Conservation (phyloP, 176 grass and related monocot genomes). For the Leersia perrieri region DNA sequence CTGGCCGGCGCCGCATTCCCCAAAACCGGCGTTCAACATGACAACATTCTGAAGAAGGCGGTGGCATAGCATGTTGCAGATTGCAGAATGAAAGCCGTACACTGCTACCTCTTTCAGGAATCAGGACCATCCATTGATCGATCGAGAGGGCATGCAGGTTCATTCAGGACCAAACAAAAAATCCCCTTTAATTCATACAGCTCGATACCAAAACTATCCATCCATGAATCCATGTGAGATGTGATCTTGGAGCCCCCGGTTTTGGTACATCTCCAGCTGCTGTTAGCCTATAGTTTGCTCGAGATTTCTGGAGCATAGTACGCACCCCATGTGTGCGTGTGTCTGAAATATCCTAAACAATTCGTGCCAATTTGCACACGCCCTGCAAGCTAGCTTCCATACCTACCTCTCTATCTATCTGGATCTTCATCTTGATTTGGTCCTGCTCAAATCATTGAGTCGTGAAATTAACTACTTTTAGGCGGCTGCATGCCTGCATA, state of each 20-base stretch:
- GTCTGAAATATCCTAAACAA: neutral
- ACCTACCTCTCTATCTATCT: no score
- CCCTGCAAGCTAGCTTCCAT: neutral
- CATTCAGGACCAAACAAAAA: neutral
- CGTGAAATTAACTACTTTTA: neutral
- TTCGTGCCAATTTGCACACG: neutral
- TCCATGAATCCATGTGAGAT: slow-evolving; percentile 7
- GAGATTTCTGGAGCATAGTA: neutral
- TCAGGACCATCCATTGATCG: neutral
- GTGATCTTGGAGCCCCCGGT: slow-evolving; percentile 7
- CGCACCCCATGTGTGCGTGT: slow-evolving; percentile 3
- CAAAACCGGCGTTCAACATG: neutral
- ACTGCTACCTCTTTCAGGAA: neutral
- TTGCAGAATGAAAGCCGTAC: neutral
- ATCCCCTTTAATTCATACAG: neutral
- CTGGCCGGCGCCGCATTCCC: neutral
- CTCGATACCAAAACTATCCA: neutral
- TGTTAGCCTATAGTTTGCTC: neutral
- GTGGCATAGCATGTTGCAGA: neutral
- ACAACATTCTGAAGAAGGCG: neutral
- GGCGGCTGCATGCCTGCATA: no score
- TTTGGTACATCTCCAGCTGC: neutral
- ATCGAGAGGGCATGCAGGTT: neutral
- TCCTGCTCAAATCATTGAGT: neutral
- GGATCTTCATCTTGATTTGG: neutral